Conservation (phyloP, 83 land plant species). For the Picea mariana region DNA sequence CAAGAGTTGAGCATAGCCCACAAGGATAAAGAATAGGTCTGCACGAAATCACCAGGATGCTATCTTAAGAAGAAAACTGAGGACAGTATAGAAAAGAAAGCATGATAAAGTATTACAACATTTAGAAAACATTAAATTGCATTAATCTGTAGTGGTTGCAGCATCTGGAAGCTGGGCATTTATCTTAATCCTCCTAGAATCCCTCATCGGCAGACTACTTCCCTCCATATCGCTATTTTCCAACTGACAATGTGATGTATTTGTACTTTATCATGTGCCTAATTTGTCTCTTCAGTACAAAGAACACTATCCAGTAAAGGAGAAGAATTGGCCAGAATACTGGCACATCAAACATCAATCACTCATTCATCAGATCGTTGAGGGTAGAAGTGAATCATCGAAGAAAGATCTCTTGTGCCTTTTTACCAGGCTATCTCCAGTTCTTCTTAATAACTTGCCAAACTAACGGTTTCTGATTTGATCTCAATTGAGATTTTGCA, state of each 20-base stretch:
- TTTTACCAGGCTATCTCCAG: no score
- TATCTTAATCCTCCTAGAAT: not conserved
- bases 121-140: no score
- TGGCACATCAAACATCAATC: slow-evolving; percentile 67
- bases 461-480: no score
- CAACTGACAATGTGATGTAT: slow-evolving; percentile 71
- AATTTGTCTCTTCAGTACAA: slow-evolving; percentile 70
- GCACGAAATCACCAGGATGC: not conserved
- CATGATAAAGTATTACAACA: no score
- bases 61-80: not conserved
- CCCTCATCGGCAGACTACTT: slow-evolving; percentile 19
- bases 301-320: slow-evolving; percentile 73
- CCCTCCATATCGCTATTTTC: slow-evolving; percentile 50
- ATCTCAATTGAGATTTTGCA: no score
- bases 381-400: no score
- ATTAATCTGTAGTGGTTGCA: not conserved
- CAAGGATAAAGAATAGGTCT: not conserved
- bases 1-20: not conserved
- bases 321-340: slow-evolving; percentile 83
- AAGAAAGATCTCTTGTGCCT: no score
- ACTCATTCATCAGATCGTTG: no score
- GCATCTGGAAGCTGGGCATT: not conserved
- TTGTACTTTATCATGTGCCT: slow-evolving; percentile 80
- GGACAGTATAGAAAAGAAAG: not conserved
- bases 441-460: no score